Conservation (phyloP, 306 rosid species). For the Urtica urens region DNA sequence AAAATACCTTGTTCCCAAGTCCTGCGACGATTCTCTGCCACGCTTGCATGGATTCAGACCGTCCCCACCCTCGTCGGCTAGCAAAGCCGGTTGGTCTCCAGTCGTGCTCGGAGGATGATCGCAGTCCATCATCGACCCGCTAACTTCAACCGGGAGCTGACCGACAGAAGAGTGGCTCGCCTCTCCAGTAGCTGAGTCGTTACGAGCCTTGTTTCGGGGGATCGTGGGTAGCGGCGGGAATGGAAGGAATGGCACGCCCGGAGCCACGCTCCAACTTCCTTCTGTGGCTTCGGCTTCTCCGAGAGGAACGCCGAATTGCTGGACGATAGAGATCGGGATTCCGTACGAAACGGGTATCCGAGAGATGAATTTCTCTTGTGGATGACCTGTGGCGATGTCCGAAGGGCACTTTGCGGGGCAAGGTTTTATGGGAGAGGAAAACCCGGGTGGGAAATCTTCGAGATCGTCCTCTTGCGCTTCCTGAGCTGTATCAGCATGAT, state of each 20-base stretch:
- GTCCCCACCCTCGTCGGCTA: conserved; percentile 19
- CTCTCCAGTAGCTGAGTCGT: conserved; percentile 26
- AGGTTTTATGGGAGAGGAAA: conserved; percentile 46
- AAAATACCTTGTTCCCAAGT: conserved; percentile 56
- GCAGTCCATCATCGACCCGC: conserved; percentile 36
- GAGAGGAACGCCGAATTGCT: conserved; percentile 49
- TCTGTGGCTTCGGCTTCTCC: conserved; percentile 38
- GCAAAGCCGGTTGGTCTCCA: conserved; percentile 28
- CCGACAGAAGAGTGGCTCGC: conserved; percentile 14
- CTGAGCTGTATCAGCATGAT: conserved; percentile 23
- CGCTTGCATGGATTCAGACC: conserved; percentile 30
- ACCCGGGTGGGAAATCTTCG: conserved; percentile 92
- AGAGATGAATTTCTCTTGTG: conserved; percentile 63
- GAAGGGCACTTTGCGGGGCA: conserved; percentile 20
- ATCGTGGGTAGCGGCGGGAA: conserved; percentile 82
- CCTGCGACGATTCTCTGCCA: conserved; percentile 39
- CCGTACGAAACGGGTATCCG: conserved; percentile 74
- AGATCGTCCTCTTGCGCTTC: conserved; percentile 29
- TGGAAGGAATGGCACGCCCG: conserved; percentile 80
- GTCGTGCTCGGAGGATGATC: conserved; percentile 44
- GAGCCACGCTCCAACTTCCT: conserved; percentile 65
- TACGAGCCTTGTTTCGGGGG: conserved; percentile 34
- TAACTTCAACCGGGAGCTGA: conserved; percentile 28
- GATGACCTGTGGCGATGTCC: conserved; percentile 43
- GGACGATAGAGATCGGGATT: conserved; percentile 54